A percentile compares a stretch with the other conserved stretches of the same genome.
These are phyloP conservation scores for Gyromitra esculenta DNA, from an alignment of 2,329 filamentous ascomycete species.

Conservation along the genomic window DNA sequence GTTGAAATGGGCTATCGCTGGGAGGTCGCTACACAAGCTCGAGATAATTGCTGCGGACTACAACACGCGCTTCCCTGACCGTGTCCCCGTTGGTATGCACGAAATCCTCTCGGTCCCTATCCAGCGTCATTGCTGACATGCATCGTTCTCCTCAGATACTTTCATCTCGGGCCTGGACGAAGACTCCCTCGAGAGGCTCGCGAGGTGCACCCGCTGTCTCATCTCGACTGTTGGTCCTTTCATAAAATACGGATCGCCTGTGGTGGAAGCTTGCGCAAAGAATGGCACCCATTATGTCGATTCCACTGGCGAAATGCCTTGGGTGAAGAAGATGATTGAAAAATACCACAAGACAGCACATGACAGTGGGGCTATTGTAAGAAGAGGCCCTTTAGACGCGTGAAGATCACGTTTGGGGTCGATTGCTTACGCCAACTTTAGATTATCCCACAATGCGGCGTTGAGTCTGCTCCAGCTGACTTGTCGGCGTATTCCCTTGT, in stretches of 20 bases:
- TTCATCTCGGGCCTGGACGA: constrained; percentile 54
- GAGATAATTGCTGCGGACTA: constrained; percentile 73
- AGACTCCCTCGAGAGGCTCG: constrained; percentile 51
- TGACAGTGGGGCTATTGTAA: constrained; percentile 69
- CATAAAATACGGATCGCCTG: constrained; percentile 71
- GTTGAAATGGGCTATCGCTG: constrained; percentile 86
- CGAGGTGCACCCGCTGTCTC: constrained; percentile 50
- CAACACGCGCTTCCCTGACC: constrained; percentile 73
- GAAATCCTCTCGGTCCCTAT: constrained; percentile 1
- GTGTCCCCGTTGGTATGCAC: constrained; percentile 72
- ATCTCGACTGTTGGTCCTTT: constrained; percentile 61
- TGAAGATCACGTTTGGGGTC: not conserved
- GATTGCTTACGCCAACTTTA: constrained; percentile 54
- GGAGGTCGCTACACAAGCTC: constrained; percentile 80
- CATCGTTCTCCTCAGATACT: constrained; percentile 38
- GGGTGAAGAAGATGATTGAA: constrained; percentile 70
- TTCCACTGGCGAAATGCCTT: constrained; percentile 72
- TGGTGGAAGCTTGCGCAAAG: constrained; percentile 71
- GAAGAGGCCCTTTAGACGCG: constrained; percentile 51
- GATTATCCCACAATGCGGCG: constrained; percentile 71
- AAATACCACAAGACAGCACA: constrained; percentile 71
- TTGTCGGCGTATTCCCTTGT: constrained; percentile 68
- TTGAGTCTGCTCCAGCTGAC: constrained; percentile 72
- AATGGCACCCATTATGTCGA: constrained; percentile 75
- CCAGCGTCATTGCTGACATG: not conserved